A percentile compares a stretch with the other conserved stretches of the same genome.
Evolutionary conservation across 768 basidiomycete genomes (phyloP).

Genomic region (Suillus americanus): DNA sequence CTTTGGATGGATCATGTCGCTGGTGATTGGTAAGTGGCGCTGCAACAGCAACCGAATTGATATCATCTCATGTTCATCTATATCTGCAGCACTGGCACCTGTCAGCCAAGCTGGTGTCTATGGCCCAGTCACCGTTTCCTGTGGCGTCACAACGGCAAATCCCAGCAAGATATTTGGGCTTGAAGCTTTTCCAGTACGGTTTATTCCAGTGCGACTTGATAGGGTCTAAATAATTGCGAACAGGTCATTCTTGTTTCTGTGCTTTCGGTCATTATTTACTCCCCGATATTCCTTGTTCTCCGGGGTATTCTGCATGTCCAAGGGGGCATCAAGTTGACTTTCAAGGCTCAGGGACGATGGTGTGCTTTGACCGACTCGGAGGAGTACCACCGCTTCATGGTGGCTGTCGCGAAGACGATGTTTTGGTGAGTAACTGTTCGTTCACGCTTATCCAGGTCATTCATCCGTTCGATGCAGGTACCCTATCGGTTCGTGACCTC

Average conservation of each 20-base stretch:
- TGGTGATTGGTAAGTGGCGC: slow-evolving; percentile 48
- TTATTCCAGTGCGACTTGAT: background rate
- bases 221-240: slow-evolving; percentile 6
- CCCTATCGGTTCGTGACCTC: slow-evolving; percentile 48
- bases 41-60: background rate
- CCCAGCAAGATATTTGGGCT: slow-evolving; percentile 48
- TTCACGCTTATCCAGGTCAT: slow-evolving; percentile 6
- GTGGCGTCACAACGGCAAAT: slow-evolving; percentile 47
- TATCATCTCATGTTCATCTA: background rate
- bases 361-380: slow-evolving; percentile 34
- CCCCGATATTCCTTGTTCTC: slow-evolving; percentile 60
- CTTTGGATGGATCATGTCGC: slow-evolving; percentile 56
- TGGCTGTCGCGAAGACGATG: slow-evolving; percentile 64
- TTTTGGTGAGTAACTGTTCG: slow-evolving; percentile 51
- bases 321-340: slow-evolving; percentile 49
- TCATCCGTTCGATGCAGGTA: slow-evolving; percentile 41
- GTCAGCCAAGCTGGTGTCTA: slow-evolving; percentile 44
- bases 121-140: slow-evolving; percentile 50
- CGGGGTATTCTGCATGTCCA: slow-evolving; percentile 54
- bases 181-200: slow-evolving; percentile 61
- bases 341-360: slow-evolving; percentile 49
- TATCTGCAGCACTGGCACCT: slow-evolving; percentile 36
- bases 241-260: slow-evolving; percentile 62
- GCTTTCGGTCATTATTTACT: slow-evolving; percentile 55
- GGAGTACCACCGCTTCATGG: slow-evolving; percentile 61